A percentile compares a stretch with the other conserved stretches of the same genome.
phyloP scores from a whole-genome alignment of 495 filamentous ascomycete species.

The Penicillium manginii region DNA sequence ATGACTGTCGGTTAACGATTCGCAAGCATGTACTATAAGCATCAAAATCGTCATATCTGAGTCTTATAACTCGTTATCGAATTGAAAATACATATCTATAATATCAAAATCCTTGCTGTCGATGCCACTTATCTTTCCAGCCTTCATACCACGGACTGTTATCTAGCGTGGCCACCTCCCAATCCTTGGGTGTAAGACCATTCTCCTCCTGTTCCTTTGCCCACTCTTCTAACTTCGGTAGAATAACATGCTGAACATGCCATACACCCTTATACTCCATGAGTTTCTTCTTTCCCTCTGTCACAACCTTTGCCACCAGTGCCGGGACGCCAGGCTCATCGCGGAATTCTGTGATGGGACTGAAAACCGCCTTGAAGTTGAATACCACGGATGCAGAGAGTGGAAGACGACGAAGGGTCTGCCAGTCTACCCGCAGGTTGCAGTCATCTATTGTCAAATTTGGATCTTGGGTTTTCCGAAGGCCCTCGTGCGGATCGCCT shows the following conservation, averaged over 20 bases:
- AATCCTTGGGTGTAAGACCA: slow-evolving; percentile 63
- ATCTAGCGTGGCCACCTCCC: slow-evolving; percentile 77
- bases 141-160: slow-evolving; percentile 81
- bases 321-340: slow-evolving; percentile 76
- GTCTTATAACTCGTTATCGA: slow-evolving; percentile 8
- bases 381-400: slow-evolving; percentile 77
- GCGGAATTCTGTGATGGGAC: slow-evolving; percentile 70
- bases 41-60: slow-evolving; percentile 1
- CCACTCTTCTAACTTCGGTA: slow-evolving; percentile 71
- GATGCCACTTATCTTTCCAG: slow-evolving; percentile 85
- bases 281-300: slow-evolving; percentile 71
- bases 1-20: not conserved
- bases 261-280: slow-evolving; percentile 88
- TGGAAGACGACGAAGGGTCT: slow-evolving; percentile 82
- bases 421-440: slow-evolving; percentile 87
- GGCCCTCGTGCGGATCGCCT: slow-evolving; percentile 67
- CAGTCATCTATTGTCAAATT: slow-evolving; percentile 61
- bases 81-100: not conserved
- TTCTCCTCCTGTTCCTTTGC: slow-evolving; percentile 68
- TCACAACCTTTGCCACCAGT: slow-evolving; percentile 68
- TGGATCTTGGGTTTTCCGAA: slow-evolving; percentile 59
- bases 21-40: slow-evolving; percentile 9
- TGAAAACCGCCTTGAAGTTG: slow-evolving; percentile 93
- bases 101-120: slow-evolving; percentile 66
- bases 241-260: slow-evolving; percentile 76